Percentiles rank a stretch among this genome's conserved stretches.
These are phyloP conservation scores for Tetracladium marchalianum DNA, from an alignment of 495 filamentous ascomycete genomes.

Conservation along the genomic window DNA sequence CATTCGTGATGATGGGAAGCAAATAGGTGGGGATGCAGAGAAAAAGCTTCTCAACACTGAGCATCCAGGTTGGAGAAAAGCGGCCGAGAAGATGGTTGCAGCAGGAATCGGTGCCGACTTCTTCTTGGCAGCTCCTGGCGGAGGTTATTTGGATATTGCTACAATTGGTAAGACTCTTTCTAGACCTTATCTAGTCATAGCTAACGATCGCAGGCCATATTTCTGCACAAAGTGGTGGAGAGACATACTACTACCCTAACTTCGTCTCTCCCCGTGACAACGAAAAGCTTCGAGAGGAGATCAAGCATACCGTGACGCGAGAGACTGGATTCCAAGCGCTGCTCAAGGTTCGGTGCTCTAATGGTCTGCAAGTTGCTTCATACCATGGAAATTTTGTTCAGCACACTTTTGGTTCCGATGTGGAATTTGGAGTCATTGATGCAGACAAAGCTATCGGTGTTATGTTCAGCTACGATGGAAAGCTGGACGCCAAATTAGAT, in stretches of 20 bases:
- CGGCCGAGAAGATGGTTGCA: slow-evolving; percentile 80
- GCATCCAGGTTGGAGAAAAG: slow-evolving; percentile 71
- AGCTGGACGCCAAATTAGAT: slow-evolving; percentile 90
- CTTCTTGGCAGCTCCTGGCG: slow-evolving; percentile 83
- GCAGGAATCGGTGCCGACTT: slow-evolving; percentile 84
- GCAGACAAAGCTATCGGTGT: slow-evolving; percentile 89
- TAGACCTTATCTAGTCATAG: not conserved
- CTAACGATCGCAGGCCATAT: slow-evolving; percentile 43
- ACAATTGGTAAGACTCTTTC: slow-evolving; percentile 64
- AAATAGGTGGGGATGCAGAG: slow-evolving; percentile 79
- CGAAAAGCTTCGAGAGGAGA: slow-evolving; percentile 72
- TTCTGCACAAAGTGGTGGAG: slow-evolving; percentile 74
- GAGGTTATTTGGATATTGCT: slow-evolving; percentile 87
- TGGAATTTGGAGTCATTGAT: slow-evolving; percentile 89
- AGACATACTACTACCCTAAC: slow-evolving; percentile 92
- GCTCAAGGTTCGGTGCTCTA: slow-evolving; percentile 98
- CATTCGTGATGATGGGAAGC: slow-evolving; percentile 78
- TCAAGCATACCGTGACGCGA: slow-evolving; percentile 77
- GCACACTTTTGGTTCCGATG: slow-evolving; percentile 86
- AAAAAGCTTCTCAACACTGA: slow-evolving; percentile 89
- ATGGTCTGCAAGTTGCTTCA: slow-evolving; percentile 83
- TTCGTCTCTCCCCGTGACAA: slow-evolving; percentile 82
- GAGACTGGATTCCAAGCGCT: slow-evolving; percentile 94
- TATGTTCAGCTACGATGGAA: slow-evolving; percentile 93
- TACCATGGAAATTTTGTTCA: slow-evolving; percentile 97